Base-by-base conservation (phyloP, 148 eudicot species). In the Nepenthes gracilis region DNA sequence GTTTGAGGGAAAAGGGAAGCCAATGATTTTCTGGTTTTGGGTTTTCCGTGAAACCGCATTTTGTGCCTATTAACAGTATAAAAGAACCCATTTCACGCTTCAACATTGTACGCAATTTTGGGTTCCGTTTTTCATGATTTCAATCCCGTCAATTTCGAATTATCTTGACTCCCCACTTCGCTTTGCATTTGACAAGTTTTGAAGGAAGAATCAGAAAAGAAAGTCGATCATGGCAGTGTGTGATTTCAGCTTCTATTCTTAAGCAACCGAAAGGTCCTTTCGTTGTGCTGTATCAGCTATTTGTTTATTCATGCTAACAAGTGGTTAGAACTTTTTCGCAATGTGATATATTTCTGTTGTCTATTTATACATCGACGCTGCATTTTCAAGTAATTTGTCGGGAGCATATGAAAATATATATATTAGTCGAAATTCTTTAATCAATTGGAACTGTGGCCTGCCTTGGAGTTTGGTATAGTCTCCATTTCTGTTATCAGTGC, bases 11-110 rank as follows among this genome's bases (percentile, higher is more conserved):
- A 79, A 79, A 71, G 74, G 64, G 79, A 55, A 66, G 67, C 74
- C 81, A 79, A 82, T 77, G 77, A 81, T 75, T 73, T 23, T 76
- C 74, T 80, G 76, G 85, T 69, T 82, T 78, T 78, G 76, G 80
- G 53, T 64, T 70, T 62, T 67, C 72, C 68, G 67, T 77, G 82
- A 65, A 73, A 73, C 65, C 69, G 63, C 80, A 72, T 67, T 59
- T 67, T 43, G 72, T 55, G 36, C 57, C 5, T 35, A 45, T 55
- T 47, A 23, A 12, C 48, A 36, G 49, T 57, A 55, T 38, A 56
- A 58, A 48, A 65, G 13, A 35, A 43, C 60, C 40, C 53, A 33
- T 47, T 61, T 54, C 70, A 61, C 36, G 57, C 32, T 70, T 61
- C 59, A 63, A 73, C 61, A 43, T 72, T 35, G 12, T 67, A 50